Evolutionary conservation across 1,284 basidiomycete species (phyloP), one percentile per base, ranked within the genome.

Genomic region (Tranzscheliella williamsii): DNA sequence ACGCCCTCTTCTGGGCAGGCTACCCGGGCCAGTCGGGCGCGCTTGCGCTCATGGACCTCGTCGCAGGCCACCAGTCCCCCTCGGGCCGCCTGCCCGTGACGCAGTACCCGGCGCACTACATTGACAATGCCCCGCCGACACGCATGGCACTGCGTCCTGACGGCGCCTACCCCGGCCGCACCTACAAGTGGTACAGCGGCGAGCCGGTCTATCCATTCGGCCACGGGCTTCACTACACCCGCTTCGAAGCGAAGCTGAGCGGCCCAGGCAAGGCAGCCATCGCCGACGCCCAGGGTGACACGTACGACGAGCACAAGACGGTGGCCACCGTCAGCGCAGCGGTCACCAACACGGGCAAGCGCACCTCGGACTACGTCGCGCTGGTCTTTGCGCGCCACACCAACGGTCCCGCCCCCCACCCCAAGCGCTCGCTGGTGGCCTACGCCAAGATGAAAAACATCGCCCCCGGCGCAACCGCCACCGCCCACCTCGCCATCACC

Each of bases 141-240:
- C 17, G 12, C 9, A 54, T 54, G 52, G 26, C 40, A 1, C 27
- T 54, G 1, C 24, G 45, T 4, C 37, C 52, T 6, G 29, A 36
- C 20, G 18, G 6, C 1, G 16, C 18, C n/a, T 54, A 54, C 26
- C 40, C 44, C 2, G 52, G 52, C 1, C 22, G 52, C 13, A 54
- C 52, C 15, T 54, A 54, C 30, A 47, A 54, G 34, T 55, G 45
- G 52, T 55, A 44, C 33, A n/a, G 15, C 6, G 52, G 52, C 6
- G 34, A 12, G 3, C 21, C 52, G 1, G 41, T 39, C 4, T 54
- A 48, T 6, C 31, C 44, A 5, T 54, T 36, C 24, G 45, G 45
- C 1, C 39, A 18, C 20, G 52, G 52, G 3, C n/a, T 55, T 9
- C 52, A 55, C 33, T 55, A 49, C 20, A 55, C 45, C 3, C 30